Conservation (phyloP, 805 yeast genomes). For the Debaryomyces prosopidis region DNA sequence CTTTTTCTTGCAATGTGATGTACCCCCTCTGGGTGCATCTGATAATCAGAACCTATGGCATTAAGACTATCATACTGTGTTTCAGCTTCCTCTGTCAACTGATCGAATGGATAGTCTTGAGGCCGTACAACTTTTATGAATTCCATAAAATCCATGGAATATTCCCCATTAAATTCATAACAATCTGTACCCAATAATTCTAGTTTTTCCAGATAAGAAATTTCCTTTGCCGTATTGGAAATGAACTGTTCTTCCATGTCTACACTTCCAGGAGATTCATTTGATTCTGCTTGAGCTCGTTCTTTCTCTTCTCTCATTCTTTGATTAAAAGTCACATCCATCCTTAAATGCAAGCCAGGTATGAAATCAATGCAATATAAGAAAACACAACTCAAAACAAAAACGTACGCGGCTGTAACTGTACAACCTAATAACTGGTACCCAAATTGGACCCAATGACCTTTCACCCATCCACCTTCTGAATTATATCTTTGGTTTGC, state of each 20-base stretch:
- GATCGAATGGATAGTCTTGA: constrained; percentile 29
- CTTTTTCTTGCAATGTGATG: constrained; percentile 9
- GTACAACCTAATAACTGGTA: constrained; percentile 40
- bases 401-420: constrained; percentile 35
- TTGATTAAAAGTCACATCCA: constrained; percentile 39
- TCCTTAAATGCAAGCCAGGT: constrained; percentile 43
- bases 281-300: constrained; percentile 15
- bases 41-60: constrained; percentile 5
- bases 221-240: constrained; percentile 1
- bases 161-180: constrained; percentile 43
- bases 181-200: constrained; percentile 40
- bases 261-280: not conserved
- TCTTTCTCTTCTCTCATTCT: constrained; percentile 19
- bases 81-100: constrained; percentile 1
- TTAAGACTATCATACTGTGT: not conserved
- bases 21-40: constrained; percentile 7
- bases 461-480: constrained; percentile 42
- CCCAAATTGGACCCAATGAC: constrained; percentile 42
- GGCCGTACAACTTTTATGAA: constrained; percentile 38
- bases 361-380: constrained; percentile 37
- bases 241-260: not conserved
- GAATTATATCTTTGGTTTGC: constrained; percentile 32
- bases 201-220: constrained; percentile 20
- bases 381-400: constrained; percentile 29
- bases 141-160: constrained; percentile 40